Conservation (phyloP, 2,329 filamentous ascomycete genomes). For the Arthroderma sp. region DNA sequence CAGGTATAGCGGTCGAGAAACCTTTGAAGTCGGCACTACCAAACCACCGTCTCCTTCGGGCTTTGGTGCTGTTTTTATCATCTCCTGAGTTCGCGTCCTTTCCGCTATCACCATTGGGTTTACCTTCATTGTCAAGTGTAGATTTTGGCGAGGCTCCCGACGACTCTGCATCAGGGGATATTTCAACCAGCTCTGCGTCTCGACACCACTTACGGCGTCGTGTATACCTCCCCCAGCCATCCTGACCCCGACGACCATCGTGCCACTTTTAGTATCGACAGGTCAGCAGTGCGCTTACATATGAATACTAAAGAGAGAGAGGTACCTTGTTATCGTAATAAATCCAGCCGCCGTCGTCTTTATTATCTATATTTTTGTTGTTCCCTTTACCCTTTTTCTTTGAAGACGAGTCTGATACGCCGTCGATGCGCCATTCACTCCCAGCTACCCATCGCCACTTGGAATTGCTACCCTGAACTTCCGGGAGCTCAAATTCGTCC, state of each 20-base stretch:
- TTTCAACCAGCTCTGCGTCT: conserved; percentile 86
- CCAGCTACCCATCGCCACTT: conserved; percentile 74
- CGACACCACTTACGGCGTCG: conserved; percentile 90
- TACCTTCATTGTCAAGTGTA: conserved; percentile 15
- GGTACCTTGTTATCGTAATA: conserved; percentile 93
- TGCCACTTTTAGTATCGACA: conserved; percentile 58
- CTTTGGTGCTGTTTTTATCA: conserved; percentile 23
- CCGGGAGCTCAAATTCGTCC: conserved; percentile 57
- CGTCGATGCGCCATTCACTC: conserved; percentile 78
- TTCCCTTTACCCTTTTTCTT: conserved; percentile 37
- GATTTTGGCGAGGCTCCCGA: conserved; percentile 23
- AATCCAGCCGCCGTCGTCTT: conserved; percentile 71
- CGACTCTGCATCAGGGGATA: conserved; percentile 24
- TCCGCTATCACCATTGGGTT: conserved; percentile 16
- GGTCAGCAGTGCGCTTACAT: not conserved
- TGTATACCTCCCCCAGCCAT: conserved; percentile 92
- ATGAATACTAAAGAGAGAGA: not conserved
- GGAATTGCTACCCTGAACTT: conserved; percentile 51
- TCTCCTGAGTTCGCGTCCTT: conserved; percentile 14
- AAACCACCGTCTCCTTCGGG: conserved; percentile 30
- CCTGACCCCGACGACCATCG: conserved; percentile 67
- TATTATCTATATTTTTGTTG: conserved; percentile 40
- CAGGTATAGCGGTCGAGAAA: conserved; percentile 6
- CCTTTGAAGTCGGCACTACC: conserved; percentile 10
- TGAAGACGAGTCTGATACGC: conserved; percentile 33